Evolutionary conservation across 2,329 filamentous ascomycete species (phyloP).

Genomic region (Capronia coronata): DNA sequence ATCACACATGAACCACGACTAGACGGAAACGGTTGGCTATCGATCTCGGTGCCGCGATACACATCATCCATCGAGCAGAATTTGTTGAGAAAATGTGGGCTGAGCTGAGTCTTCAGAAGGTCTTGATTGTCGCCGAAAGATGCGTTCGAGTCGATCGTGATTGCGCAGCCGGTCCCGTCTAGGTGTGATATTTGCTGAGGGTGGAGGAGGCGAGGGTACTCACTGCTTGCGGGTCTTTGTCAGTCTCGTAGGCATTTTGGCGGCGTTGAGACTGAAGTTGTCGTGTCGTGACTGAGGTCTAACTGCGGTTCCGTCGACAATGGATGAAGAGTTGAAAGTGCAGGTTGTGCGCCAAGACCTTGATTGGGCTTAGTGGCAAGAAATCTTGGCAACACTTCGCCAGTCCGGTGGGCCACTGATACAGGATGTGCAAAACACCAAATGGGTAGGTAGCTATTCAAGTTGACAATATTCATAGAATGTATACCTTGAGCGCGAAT

Average conservation of each 20-base stretch:
- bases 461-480: too few species aligned
- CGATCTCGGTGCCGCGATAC: too few species aligned
- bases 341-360: slow-evolving; percentile 6
- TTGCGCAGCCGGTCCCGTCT: slow-evolving; percentile 15
- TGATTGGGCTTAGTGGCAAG: not conserved
- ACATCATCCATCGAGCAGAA: too few species aligned
- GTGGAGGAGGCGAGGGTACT: slow-evolving; percentile 24
- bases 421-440: not conserved
- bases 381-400: slow-evolving; percentile 6
- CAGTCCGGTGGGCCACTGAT: not conserved
- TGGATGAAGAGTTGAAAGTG: slow-evolving; percentile 1
- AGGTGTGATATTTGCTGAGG: not conserved
- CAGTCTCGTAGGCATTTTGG: slow-evolving; percentile 48
- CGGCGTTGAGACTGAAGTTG: slow-evolving; percentile 30
- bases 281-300: slow-evolving; percentile 3
- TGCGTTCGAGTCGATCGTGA: slow-evolving; percentile 13
- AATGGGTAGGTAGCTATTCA: not conserved
- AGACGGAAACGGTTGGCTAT: not conserved
- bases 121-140: not conserved
- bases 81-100: too few species aligned
- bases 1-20: not conserved
- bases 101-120: too few species aligned
- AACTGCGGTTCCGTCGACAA: not conserved
- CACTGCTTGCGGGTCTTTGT: slow-evolving; percentile 46
- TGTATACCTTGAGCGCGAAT: too few species aligned